These are phyloP conservation scores for Beauveria sp. DNA, from an alignment of 2,329 filamentous ascomycete genomes.

Conservation along the genomic window DNA sequence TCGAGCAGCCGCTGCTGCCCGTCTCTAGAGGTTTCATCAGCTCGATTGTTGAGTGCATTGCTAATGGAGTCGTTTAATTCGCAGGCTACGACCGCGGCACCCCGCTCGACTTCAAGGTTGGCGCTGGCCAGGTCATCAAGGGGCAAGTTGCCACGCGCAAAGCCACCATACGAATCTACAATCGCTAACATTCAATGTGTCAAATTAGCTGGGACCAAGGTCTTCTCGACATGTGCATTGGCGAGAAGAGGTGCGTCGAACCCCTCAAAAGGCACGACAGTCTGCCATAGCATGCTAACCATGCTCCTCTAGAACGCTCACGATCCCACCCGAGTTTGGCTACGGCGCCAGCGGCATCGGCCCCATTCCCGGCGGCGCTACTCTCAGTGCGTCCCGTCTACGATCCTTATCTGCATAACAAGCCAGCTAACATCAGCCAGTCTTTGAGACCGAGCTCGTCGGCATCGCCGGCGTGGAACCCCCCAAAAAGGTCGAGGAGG, in stretches of 20 bases:
- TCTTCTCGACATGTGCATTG: constrained; percentile 87
- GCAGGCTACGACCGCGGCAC: constrained; percentile 63
- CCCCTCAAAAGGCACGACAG: no score
- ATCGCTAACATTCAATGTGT: constrained; percentile 14
- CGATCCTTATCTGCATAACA: constrained; percentile 9
- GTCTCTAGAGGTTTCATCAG: no score
- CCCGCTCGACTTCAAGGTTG: constrained; percentile 75
- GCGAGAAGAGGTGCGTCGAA: constrained; percentile 63
- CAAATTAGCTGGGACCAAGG: constrained; percentile 74
- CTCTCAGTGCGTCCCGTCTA: constrained; percentile 50
- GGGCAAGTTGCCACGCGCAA: constrained; percentile 49
- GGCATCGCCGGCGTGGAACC: constrained; percentile 64
- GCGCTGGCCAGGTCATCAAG: constrained; percentile 77
- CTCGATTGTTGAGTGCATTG: not conserved
- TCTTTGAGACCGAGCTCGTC: constrained; percentile 89
- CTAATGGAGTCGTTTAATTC: not conserved
- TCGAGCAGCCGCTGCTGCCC: not conserved
- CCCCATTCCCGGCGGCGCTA: constrained; percentile 75
- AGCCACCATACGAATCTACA: not conserved
- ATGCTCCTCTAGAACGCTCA: constrained; percentile 54
- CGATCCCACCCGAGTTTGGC: constrained; percentile 76
- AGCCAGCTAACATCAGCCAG: constrained; percentile 29
- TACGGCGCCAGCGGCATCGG: constrained; percentile 73
- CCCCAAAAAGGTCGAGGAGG: not conserved
- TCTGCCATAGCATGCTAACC: constrained; percentile 14